Evolutionary conservation across 805 yeast species (phyloP), one percentile per base, ranked within the genome.

Genomic region (Deakozyma indianensis): DNA sequence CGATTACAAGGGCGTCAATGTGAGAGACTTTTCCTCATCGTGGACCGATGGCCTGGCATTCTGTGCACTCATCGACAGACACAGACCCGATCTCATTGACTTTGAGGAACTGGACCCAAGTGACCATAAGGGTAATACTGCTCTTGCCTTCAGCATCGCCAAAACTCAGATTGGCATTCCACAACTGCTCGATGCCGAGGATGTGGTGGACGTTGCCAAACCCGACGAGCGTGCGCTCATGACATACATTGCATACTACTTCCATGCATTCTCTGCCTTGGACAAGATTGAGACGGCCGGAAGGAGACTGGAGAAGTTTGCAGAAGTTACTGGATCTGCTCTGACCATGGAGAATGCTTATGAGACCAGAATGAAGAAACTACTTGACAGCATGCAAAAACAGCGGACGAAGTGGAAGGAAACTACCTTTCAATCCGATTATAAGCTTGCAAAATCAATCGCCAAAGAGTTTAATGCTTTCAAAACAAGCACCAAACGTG

Each of bases 141-240:
- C 59, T 22, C 40, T 55, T 20, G 71, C 75, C 1, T 56, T 78
- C 23, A 52, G 54, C 2, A 56, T 65, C 23, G 78, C 79, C 0
- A 63, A 69, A 14, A 60, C 65, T 15, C 52, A 65, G 7, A 58
- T 74, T 22, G 74, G 72, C 1, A 73, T 79, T 23, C 74, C 77
- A 1, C 66, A 63, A 42, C 59, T 79, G 43, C 66, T 77, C 3
- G 80, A 76, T 45, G 69, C 67, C 1, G 78, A 74, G 28, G 83
- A 77, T 58, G 66, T 78, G 47, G 54, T 56, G 23, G 62, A 62
- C 29, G 62, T 66, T 21, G 54, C 62, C 14, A 65, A 63, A 22
- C 81, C 81, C 0, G 84, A 79, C 50, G 85, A 79, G 50, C 70
- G 74, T 50, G 69, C 78, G 35, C 64, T 79, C 15, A 67, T 78